phyloP scores from a whole-genome alignment of 1,284 basidiomycete species.

The Cryptococcus sp. region DNA sequence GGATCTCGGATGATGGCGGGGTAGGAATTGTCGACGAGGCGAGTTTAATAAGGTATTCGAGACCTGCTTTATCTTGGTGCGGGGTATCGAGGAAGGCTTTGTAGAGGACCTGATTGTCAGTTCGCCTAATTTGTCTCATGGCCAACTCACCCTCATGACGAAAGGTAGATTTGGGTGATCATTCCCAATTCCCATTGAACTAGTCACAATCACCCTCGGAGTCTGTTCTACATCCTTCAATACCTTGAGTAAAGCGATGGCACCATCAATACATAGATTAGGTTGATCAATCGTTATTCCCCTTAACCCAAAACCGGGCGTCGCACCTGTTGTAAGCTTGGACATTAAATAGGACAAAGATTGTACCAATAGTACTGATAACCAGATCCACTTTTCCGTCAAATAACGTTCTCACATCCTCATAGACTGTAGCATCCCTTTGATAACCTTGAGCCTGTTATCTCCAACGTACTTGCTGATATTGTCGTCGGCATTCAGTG shows the following conservation, averaged over 20 bases:
- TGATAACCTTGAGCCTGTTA: slow-evolving; percentile 16
- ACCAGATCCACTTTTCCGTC: slow-evolving; percentile 18
- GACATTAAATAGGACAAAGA: too few species aligned
- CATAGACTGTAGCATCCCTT: slow-evolving; percentile 26
- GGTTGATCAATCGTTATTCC: slow-evolving; percentile 22
- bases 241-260: slow-evolving; percentile 14
- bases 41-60: slow-evolving; percentile 24
- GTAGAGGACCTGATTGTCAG: slow-evolving; percentile 16
- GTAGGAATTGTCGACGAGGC: slow-evolving; percentile 7
- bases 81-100: slow-evolving; percentile 16
- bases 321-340: slow-evolving; percentile 17
- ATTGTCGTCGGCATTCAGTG: slow-evolving; percentile 12
- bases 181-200: slow-evolving; percentile 29
- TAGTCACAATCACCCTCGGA: slow-evolving; percentile 17
- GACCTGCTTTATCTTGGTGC: slow-evolving; percentile 26
- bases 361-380: slow-evolving; percentile 27
- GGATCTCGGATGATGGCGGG: slow-evolving; percentile 1
- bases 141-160: slow-evolving; percentile 16
- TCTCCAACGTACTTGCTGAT: slow-evolving; percentile 8
- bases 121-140: not conserved
- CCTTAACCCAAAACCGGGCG: slow-evolving; percentile 6
- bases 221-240: slow-evolving; percentile 3
- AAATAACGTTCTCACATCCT: slow-evolving; percentile 22
- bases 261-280: slow-evolving; percentile 17
- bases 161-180: slow-evolving; percentile 23